A percentile compares a stretch with the other conserved stretches of the same genome.
Evolutionary conservation across 2,329 filamentous ascomycete species (phyloP).

Genomic region (Epicoccum sorghinum): DNA sequence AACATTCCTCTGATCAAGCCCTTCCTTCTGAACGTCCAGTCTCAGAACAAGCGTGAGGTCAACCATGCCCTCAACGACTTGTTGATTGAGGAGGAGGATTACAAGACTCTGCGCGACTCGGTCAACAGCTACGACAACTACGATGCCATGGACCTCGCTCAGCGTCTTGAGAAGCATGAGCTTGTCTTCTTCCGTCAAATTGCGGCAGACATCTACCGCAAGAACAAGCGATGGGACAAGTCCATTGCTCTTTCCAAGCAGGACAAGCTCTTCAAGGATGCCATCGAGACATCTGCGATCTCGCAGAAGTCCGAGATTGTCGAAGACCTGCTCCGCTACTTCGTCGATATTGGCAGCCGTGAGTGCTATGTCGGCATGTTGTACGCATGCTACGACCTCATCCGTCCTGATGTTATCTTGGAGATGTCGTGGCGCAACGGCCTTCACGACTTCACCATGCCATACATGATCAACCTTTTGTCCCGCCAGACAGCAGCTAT

Average conservation of each 20-base stretch:
- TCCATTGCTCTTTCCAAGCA: conserved; percentile 97
- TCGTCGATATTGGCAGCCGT: conserved; percentile 97
- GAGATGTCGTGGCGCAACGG: conserved; percentile 97
- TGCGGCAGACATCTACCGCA: conserved; percentile 96
- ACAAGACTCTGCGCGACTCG: conserved; percentile 97
- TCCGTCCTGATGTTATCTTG: conserved; percentile 88
- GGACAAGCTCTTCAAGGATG: conserved; percentile 99
- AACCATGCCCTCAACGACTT: conserved; percentile 98
- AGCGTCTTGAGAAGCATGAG: conserved; percentile 94
- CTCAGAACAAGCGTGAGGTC: conserved; percentile 96
- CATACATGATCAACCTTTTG: conserved; percentile 99
- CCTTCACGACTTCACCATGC: conserved; percentile 97
- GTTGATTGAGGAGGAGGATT: conserved; percentile 97
- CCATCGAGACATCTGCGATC: conserved; percentile 94
- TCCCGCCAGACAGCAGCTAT: conserved; percentile 89
- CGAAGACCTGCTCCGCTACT: conserved; percentile 94
- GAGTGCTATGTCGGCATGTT: conserved; percentile 99
- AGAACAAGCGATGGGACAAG: conserved; percentile 99
- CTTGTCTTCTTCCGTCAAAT: conserved; percentile 99
- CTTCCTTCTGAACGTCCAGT: conserved; percentile 94
- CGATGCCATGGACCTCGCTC: conserved; percentile 89
- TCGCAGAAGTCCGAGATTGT: conserved; percentile 91
- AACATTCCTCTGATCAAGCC: conserved; percentile 98
- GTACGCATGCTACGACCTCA: conserved; percentile 97
- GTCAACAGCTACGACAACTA: conserved; percentile 99